These are phyloP conservation scores for Chaetomium tenue DNA, from an alignment of 495 filamentous ascomycete genomes.

Conservation along the genomic window DNA sequence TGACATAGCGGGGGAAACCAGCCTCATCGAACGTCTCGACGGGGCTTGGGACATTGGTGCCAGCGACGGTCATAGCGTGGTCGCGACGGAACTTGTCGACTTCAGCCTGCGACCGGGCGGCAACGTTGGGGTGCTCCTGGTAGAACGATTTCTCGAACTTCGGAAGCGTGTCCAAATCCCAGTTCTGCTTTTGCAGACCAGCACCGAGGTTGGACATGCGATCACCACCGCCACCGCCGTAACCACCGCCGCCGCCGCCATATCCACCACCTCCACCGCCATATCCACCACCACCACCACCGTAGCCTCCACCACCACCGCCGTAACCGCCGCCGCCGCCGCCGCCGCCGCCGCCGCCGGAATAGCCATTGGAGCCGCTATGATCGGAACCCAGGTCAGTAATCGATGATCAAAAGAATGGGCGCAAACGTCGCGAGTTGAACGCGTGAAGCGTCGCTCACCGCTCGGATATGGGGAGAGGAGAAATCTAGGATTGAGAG, in stretches of 20 bases:
- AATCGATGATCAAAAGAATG: slow-evolving; percentile 27
- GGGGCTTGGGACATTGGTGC: slow-evolving; percentile 78
- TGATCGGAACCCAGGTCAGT: slow-evolving; percentile 30
- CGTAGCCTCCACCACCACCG: slow-evolving; percentile 49
- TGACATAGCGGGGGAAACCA: slow-evolving; percentile 92
- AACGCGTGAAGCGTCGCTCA: slow-evolving; percentile 3
- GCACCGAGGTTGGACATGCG: slow-evolving; percentile 90
- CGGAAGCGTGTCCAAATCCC: slow-evolving; percentile 76
- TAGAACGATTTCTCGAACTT: slow-evolving; percentile 99
- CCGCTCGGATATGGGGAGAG: background rate
- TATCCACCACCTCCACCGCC: slow-evolving; percentile 22
- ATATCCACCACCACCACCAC: slow-evolving; percentile 53
- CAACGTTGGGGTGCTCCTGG: slow-evolving; percentile 83
- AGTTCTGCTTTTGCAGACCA: slow-evolving; percentile 77
- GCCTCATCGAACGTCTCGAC: slow-evolving; percentile 97
- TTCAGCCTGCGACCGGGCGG: slow-evolving; percentile 69
- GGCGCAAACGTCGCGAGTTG: slow-evolving; percentile 21
- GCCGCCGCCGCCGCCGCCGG: slow-evolving; percentile 22
- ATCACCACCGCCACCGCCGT: slow-evolving; percentile 69
- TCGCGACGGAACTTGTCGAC: slow-evolving; percentile 82
- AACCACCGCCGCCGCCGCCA: slow-evolving; percentile 52
- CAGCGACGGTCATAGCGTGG: slow-evolving; percentile 75
- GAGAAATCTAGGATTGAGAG: background rate
- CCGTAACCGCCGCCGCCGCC: slow-evolving; percentile 36
- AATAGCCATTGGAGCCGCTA: slow-evolving; percentile 36